phyloP scores from a whole-genome alignment of 2,329 filamentous ascomycete genomes.

The Gremmenia infestans region DNA sequence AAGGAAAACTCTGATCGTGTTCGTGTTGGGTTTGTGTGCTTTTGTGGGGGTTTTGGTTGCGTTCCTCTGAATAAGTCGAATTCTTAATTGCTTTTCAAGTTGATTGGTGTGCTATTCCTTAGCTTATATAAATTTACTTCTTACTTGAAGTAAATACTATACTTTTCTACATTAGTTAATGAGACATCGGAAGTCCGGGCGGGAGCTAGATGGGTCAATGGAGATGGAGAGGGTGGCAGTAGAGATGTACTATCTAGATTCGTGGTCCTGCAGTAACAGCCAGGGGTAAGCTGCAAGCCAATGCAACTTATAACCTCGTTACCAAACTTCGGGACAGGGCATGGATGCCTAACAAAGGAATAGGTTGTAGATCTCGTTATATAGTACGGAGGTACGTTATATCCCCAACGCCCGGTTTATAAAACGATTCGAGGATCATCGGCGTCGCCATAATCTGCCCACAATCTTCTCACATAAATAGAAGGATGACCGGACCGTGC shows the following conservation, averaged over 20 bases:
- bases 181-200: no score
- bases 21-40: no score
- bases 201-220: neutral
- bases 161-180: no score
- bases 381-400: neutral
- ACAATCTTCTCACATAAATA: neutral
- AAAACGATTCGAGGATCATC: neutral
- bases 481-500: neutral
- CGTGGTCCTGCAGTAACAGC: neutral
- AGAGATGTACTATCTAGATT: neutral
- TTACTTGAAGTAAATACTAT: no score
- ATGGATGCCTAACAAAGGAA: neutral
- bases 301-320: conserved; percentile 2
- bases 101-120: no score
- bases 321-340: conserved; percentile 3
- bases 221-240: neutral
- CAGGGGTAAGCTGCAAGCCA: neutral
- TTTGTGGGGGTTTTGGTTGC: no score
- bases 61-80: no score
- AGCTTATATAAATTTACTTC: no score
- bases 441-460: neutral
- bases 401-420: neutral
- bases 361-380: no score
- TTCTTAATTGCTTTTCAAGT: no score
- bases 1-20: no score